Evolutionary conservation across 176 grass and related monocot genomes (phyloP).

Genomic region (Sorghum bicolor): DNA sequence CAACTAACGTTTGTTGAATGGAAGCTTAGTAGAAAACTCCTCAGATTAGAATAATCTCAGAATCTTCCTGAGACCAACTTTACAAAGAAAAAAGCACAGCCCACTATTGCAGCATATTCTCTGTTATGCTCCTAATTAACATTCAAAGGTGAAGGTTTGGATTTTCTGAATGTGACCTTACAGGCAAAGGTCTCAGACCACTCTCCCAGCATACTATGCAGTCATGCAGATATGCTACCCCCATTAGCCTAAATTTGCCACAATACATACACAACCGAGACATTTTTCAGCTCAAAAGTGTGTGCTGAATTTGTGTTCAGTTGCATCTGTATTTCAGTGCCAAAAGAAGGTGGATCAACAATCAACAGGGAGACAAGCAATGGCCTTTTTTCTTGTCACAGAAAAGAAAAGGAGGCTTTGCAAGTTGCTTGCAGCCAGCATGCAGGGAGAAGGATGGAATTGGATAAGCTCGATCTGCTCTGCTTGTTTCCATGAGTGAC

Average conservation of each 20-base stretch:
- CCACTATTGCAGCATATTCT: slow-evolving; percentile 47
- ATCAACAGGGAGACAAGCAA: neutral
- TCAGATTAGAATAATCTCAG: slow-evolving; percentile 25
- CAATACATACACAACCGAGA: neutral
- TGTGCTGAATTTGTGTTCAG: neutral
- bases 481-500: neutral
- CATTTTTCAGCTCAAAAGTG: neutral
- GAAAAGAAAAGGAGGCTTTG: neutral
- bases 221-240: neutral
- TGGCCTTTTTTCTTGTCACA: slow-evolving; percentile 28
- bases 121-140: slow-evolving; percentile 17
- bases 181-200: slow-evolving; percentile 27
- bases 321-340: neutral
- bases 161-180: slow-evolving; percentile 31
- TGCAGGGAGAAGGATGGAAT: slow-evolving; percentile 11
- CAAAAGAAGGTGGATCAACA: slow-evolving; percentile 23
- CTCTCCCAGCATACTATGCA: slow-evolving; percentile 4
- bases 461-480: slow-evolving; percentile 42
- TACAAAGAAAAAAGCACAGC: slow-evolving; percentile 16
- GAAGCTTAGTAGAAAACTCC: slow-evolving; percentile 24
- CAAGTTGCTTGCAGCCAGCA: slow-evolving; percentile 20
- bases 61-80: slow-evolving; percentile 37
- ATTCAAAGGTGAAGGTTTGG: slow-evolving; percentile 14
- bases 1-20: slow-evolving; percentile 19
- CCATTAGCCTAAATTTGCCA: slow-evolving; percentile 21